phyloP scores from a whole-genome alignment of 192 early-diverging fungal genomes.

The Paraglomus brasilianum region DNA sequence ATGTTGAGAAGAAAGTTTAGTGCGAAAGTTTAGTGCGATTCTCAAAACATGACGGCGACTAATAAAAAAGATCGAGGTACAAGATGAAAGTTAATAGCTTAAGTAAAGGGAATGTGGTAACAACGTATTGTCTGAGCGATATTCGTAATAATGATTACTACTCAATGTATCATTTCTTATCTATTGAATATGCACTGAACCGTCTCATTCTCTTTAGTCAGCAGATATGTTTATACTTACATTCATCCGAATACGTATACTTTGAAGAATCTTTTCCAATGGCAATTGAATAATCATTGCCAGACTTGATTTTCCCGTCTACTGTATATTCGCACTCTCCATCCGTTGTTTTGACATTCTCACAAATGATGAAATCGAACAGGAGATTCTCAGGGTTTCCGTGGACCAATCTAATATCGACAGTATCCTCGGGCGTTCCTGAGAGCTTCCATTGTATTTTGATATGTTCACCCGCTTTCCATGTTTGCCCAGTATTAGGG shows the following conservation, averaged over 20 bases:
- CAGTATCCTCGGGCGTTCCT: not conserved
- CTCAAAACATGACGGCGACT: no score
- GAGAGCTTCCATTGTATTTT: not conserved
- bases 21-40: not conserved
- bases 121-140: no score
- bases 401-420: not conserved
- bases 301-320: not conserved
- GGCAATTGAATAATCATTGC: slow-evolving; percentile 16
- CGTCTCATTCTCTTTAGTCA: not conserved
- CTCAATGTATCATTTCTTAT: no score
- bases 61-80: no score
- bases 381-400: not conserved
- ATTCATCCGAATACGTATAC: slow-evolving; percentile 6
- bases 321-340: not conserved
- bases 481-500: not conserved
- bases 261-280: not conserved
- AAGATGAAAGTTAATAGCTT: not conserved
- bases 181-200: no score
- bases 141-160: no score
- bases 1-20: slow-evolving; percentile 12
- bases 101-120: no score
- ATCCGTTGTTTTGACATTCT: not conserved
- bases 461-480: not conserved
- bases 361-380: not conserved
- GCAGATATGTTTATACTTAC: not conserved